A percentile compares a stretch with the other conserved stretches of the same genome.
These are phyloP conservation scores for Moringa oleifera DNA, from an alignment of 345 rosid species.

Conservation along the genomic window DNA sequence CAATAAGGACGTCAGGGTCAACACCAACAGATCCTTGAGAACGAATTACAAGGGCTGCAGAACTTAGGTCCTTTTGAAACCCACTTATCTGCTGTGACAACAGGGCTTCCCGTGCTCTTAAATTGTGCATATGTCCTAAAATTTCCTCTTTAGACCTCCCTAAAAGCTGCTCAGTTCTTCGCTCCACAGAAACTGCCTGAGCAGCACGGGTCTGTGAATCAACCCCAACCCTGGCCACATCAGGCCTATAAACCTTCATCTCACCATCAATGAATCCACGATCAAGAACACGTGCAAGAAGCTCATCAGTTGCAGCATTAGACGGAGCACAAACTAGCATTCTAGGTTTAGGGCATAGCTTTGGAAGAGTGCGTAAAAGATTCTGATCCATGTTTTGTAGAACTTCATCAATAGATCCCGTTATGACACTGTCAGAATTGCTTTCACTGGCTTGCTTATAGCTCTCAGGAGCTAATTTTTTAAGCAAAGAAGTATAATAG, in stretches of 20 bases:
- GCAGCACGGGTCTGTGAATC: constrained; percentile 98
- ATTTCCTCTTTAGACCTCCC: constrained; percentile 82
- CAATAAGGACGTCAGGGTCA: constrained; percentile 89
- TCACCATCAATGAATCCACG: constrained; percentile 99
- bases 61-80: constrained; percentile 69
- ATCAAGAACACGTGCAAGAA: constrained; percentile 93
- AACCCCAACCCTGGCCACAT: constrained; percentile 98
- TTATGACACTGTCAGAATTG: constrained; percentile 52
- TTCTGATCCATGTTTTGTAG: constrained; percentile 99
- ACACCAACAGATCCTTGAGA: constrained; percentile 98
- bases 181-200: constrained; percentile 98
- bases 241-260: constrained; percentile 96
- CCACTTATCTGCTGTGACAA: constrained; percentile 76
- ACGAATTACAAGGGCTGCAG: constrained; percentile 69
- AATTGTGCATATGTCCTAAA: constrained; percentile 73
- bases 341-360: constrained; percentile 93
- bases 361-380: constrained; percentile 88
- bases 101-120: constrained; percentile 71
- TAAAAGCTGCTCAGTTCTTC: constrained; percentile 89
- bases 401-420: constrained; percentile 97
- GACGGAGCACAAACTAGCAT: constrained; percentile 99
- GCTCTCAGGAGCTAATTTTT: constrained; percentile 95
- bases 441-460: constrained; percentile 78
- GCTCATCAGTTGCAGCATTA: constrained; percentile 99
- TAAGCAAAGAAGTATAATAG: constrained; percentile 88